A percentile compares a stretch with the other conserved stretches of the same genome.
Conservation (phyloP, 2,329 filamentous ascomycete species). For the Akanthomyces dipterigenus region DNA sequence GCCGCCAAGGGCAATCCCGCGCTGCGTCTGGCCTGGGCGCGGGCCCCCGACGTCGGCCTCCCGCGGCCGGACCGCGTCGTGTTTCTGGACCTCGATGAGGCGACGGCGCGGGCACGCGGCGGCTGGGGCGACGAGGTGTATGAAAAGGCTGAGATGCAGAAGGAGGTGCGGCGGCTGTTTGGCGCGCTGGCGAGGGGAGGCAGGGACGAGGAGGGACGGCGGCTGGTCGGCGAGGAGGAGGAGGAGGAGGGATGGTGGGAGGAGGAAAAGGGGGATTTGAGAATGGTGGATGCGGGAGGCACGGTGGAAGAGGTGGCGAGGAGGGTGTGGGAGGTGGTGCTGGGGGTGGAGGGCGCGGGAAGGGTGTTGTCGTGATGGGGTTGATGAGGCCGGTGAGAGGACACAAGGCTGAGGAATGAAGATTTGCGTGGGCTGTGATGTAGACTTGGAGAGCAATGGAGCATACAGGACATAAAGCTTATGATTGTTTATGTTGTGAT, state of each 20-base stretch:
- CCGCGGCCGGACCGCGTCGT: slow-evolving; percentile 82
- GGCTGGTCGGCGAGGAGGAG: slow-evolving; percentile 17
- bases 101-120: slow-evolving; percentile 66
- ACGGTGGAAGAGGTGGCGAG: slow-evolving; percentile 51
- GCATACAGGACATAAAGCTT: too few relatives aligned
- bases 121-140: slow-evolving; percentile 88
- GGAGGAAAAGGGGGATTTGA: slow-evolving; percentile 47
- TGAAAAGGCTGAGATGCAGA: slow-evolving; percentile 78
- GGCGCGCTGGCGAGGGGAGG: slow-evolving; percentile 45
- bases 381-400: too few relatives aligned
- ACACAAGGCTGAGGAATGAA: too few relatives aligned
- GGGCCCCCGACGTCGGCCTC: slow-evolving; percentile 75
- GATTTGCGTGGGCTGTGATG: too few relatives aligned
- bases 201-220: slow-evolving; percentile 26
- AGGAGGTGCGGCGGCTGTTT: slow-evolving; percentile 69
- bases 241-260: slow-evolving; percentile 27
- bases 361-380: slow-evolving; percentile 31
- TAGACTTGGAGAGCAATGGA: too few relatives aligned
- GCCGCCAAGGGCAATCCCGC: slow-evolving; percentile 73
- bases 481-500: too few relatives aligned
- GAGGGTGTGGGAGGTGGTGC: slow-evolving; percentile 47
- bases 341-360: slow-evolving; percentile 39
- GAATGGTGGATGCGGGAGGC: slow-evolving; percentile 47
- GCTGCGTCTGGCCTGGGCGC: slow-evolving; percentile 71
- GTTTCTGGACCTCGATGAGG: slow-evolving; percentile 75